A percentile compares a stretch with the other conserved stretches of the same genome.
These are phyloP conservation scores for Cystobasidium sp. DNA, from an alignment of 1,284 basidiomycete species.

Conservation along the genomic window DNA sequence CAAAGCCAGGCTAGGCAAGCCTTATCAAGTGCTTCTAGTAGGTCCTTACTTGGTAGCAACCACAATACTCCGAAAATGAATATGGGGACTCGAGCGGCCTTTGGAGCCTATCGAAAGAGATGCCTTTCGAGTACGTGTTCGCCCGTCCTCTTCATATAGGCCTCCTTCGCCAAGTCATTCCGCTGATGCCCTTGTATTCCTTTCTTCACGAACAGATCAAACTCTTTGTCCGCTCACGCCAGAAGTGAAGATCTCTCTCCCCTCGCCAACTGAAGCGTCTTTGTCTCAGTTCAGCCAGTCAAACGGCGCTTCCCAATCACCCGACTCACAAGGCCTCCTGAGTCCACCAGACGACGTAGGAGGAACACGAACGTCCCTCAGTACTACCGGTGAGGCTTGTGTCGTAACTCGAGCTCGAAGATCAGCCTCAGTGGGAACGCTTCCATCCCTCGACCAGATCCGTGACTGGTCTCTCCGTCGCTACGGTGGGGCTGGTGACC, in stretches of 20 bases:
- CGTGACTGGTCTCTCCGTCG: conserved; percentile 30
- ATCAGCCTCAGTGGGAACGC: conserved; percentile 29
- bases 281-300: background rate
- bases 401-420: background rate
- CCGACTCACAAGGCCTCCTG: background rate
- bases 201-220: too few relatives aligned
- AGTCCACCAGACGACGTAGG: background rate
- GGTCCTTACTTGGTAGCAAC: conserved; percentile 1
- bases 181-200: too few relatives aligned
- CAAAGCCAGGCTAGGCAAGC: conserved; percentile 6
- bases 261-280: background rate
- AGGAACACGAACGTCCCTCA: too few relatives aligned
- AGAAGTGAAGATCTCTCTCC: background rate
- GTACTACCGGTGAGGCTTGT: too few relatives aligned
- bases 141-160: background rate
- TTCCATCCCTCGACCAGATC: conserved; percentile 41
- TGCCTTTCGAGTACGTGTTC: conserved; percentile 18
- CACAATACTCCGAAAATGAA: conserved; percentile 22
- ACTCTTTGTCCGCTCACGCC: background rate
- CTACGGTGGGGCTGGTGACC: background rate
- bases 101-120: conserved; percentile 26
- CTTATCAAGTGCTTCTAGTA: background rate
- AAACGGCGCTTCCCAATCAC: background rate
- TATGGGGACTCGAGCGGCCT: conserved; percentile 28
- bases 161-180: too few relatives aligned